Evolutionary conservation across 805 yeast genomes (phyloP), one percentile per base, ranked within the genome.

Genomic region (Komagataella populi): DNA sequence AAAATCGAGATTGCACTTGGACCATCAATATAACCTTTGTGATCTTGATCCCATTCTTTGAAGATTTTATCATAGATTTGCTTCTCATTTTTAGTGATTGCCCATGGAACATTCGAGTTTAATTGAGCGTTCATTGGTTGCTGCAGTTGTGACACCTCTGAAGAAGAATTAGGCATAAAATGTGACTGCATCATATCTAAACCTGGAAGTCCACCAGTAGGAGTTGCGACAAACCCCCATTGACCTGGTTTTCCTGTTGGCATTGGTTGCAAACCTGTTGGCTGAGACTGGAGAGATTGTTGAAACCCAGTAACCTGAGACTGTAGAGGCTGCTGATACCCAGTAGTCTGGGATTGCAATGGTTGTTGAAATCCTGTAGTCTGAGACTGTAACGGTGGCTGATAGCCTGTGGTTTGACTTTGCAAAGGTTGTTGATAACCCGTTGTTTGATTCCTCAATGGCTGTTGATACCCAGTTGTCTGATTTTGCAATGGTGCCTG

Each of bases 61-160:
- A 93, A 91, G 53, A 91, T 87, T 49, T 83, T 86, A 60, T 86
- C 95, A 68, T 90, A 91, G 53, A 88, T 80, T 52, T 74, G 74
- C 63, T 88, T 90, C 63, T 91, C 98, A 59, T 87, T 88, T 59
- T 86, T 84, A 49, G 95, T 82, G 58, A 91, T 88, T 22, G 89
- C 85, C 85, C 87, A 81, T 7, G 84, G 78, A 43, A 84, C 84
- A 53, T 83, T 81, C 16, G 79, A 74, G 48, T 65, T 60, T 17
- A 52, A 39, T 6, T 50, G 45, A 3, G 65, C 67, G 48, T 65
- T 66, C 66, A 66, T 63, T 4, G 61, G 55, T 22, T 56, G 59
- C 23, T 57, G 61, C 43, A 66, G 56, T 43, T 59, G 60, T 6
- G 55, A 57, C 3, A 59, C 54, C 56, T 63, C 66, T 7, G 63